Evolutionary conservation across 2,329 filamentous ascomycete genomes (phyloP).

Genomic region (Chaetomiaceae sp.): DNA sequence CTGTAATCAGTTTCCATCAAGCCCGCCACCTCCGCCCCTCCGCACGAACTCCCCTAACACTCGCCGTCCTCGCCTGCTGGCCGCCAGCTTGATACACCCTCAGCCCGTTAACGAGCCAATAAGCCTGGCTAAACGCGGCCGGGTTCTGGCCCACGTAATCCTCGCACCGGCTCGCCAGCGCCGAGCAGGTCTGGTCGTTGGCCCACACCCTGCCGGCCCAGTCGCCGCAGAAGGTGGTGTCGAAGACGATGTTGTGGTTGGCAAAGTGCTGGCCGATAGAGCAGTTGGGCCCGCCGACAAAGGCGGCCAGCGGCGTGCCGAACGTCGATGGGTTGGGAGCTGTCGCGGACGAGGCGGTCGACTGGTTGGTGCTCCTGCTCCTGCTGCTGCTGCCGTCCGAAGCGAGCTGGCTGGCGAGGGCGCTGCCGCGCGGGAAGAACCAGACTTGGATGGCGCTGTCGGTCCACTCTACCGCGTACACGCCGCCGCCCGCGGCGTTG

Average conservation of each 20-base stretch:
- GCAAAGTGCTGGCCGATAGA: slow-evolving; percentile 65
- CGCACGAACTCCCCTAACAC: background rate
- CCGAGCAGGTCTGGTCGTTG: slow-evolving; percentile 49
- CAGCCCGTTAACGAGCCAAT: slow-evolving; percentile 70
- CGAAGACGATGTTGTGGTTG: slow-evolving; percentile 69
- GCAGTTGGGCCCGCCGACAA: slow-evolving; percentile 60
- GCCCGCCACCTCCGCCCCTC: background rate
- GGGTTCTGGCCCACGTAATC: slow-evolving; percentile 69
- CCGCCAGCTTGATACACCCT: slow-evolving; percentile 49
- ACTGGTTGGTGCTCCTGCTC: no score
- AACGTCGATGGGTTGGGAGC: slow-evolving; percentile 61
- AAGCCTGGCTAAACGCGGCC: slow-evolving; percentile 62
- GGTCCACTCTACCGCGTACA: slow-evolving; percentile 75
- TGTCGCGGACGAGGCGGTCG: slow-evolving; percentile 43
- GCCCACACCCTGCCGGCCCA: slow-evolving; percentile 74
- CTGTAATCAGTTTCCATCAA: background rate
- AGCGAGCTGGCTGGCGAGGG: slow-evolving; percentile 21
- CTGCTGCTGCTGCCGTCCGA: background rate
- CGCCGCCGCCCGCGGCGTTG: slow-evolving; percentile 62
- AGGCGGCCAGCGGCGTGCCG: slow-evolving; percentile 62
- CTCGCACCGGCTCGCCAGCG: slow-evolving; percentile 58
- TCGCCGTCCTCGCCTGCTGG: background rate
- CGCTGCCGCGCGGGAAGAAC: slow-evolving; percentile 63
- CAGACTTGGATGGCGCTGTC: slow-evolving; percentile 65
- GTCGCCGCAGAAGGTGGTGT: slow-evolving; percentile 80